Base-by-base conservation (phyloP, 2,329 filamentous ascomycete species). In the Alternaria incomplexa region DNA sequence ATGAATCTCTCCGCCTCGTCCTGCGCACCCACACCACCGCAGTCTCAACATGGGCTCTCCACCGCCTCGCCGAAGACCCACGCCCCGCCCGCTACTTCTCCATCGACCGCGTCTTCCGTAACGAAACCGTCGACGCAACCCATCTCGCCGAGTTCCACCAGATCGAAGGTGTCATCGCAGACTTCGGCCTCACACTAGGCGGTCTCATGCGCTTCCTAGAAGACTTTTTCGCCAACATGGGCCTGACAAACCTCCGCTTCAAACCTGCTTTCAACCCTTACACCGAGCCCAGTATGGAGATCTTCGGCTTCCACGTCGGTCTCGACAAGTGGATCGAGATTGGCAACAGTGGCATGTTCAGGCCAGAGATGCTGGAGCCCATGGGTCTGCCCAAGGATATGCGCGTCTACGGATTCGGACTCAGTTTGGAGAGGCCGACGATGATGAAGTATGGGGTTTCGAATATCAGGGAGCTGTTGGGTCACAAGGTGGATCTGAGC, bases 141-240 rank as follows among this genome's bases (percentile, higher is more conserved):
- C 96, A 99, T 85, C 83, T 99, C 76, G 94, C 93, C 43, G 96
- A 99, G 81, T 99, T 99, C 86, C 96, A 99, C 83, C 96, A 99
- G 80, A 93, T 98, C 32, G 96, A 99, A 83, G 96, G 96, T 81
- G 95, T 99, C 54, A 98, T 99, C 82, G 96, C 96, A 25, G 96
- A 99, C 82, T 98, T 97, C 80, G 91, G 91, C 36, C 86, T 99
- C 66, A 96, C 95, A 0, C 87, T 98, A 17, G 96, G 96, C 70
- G 96, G 72, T n/a, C 85, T 98, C 62, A 97, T 97, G 86, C 93
- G 88, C 83, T 93, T 98, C 84, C 94, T 98, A 87, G 91, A 95
- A 75, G 90, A 93, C 75, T 98, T 99, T 89, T 99, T 98, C 82
- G 86, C 85, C 67, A 97, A 97, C 85, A 97, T 98, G 91, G 95